phyloP scores from a whole-genome alignment of 495 filamentous ascomycete species.

The Aspergillus indologenus region DNA sequence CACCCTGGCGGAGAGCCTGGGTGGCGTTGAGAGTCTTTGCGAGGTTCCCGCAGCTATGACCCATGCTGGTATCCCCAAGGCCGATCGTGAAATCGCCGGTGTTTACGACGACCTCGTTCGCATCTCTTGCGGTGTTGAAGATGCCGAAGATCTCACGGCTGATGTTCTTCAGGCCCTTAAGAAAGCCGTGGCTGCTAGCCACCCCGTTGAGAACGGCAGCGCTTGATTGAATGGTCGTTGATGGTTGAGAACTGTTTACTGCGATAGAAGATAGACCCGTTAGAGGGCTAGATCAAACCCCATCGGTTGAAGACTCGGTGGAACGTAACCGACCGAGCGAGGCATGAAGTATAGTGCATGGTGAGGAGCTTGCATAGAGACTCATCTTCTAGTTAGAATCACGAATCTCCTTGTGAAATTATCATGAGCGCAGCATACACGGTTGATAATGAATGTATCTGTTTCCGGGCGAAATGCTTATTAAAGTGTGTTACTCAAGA shows the following conservation, averaged over 20 bases:
- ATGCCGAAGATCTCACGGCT: conserved; percentile 74
- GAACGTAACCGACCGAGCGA: background rate
- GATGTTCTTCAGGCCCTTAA: conserved; percentile 88
- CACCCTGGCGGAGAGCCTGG: conserved; percentile 88
- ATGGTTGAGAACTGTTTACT: conserved; percentile 2
- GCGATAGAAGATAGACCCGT: conserved; percentile 15
- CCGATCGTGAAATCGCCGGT: conserved; percentile 83
- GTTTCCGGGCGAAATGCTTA: background rate
- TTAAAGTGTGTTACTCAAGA: no score
- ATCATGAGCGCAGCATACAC: background rate
- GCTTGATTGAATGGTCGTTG: conserved; percentile 12
- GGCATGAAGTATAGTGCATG: background rate
- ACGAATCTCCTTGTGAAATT: background rate
- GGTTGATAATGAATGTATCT: background rate
- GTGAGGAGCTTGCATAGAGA: background rate
- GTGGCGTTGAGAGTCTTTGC: conserved; percentile 87
- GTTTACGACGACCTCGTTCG: conserved; percentile 97
- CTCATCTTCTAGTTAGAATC: background rate
- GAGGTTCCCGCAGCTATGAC: conserved; percentile 96
- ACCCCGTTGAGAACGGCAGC: conserved; percentile 23
- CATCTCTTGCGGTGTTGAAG: conserved; percentile 91
- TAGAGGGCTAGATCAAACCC: background rate
- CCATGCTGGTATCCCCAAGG: conserved; percentile 88
- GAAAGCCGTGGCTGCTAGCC: conserved; percentile 53
- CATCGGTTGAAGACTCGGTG: background rate